These are phyloP conservation scores for Phytophthora kernoviae DNA, from an alignment of 352 stramenopile species.

Conservation along the genomic window DNA sequence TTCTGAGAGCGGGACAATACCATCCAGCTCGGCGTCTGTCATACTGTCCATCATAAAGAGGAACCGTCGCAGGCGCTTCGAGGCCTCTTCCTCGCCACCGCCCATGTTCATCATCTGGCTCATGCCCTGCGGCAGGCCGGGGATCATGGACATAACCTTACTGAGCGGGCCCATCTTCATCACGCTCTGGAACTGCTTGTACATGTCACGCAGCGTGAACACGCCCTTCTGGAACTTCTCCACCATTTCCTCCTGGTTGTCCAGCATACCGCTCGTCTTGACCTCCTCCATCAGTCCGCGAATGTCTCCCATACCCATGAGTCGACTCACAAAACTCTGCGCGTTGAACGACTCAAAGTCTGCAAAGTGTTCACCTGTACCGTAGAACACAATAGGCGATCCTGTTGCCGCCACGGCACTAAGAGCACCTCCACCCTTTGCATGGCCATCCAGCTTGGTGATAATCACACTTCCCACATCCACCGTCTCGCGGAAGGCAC, in stretches of 20 bases:
- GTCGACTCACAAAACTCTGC: conserved; percentile 97
- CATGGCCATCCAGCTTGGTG: conserved; percentile 99
- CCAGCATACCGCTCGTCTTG: conserved; percentile 88
- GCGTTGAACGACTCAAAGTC: conserved; percentile 99
- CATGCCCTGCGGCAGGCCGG: conserved; percentile 92
- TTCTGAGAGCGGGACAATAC: conserved; percentile 67
- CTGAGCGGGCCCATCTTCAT: conserved; percentile 98
- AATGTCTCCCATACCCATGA: conserved; percentile 98
- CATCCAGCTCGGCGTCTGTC: conserved; percentile 97
- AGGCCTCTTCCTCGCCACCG: conserved; percentile 92
- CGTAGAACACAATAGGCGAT: conserved; percentile 98
- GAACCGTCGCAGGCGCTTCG: conserved; percentile 95
- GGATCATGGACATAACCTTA: conserved; percentile 99
- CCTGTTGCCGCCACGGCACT: conserved; percentile 97
- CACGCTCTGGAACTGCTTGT: conserved; percentile 98
- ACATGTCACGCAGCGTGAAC: conserved; percentile 99
- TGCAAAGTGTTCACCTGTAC: conserved; percentile 97
- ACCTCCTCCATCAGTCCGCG: conserved; percentile 96
- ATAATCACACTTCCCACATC: conserved; percentile 98
- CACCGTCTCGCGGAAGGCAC: conserved; percentile 95
- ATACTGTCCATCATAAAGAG: conserved; percentile 99
- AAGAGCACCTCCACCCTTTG: conserved; percentile 98
- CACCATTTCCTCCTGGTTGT: conserved; percentile 96
- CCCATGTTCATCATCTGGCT: conserved; percentile 91
- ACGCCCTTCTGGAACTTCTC: conserved; percentile 95